Conservation (phyloP, 345 rosid genomes). For the Brassica incana region DNA sequence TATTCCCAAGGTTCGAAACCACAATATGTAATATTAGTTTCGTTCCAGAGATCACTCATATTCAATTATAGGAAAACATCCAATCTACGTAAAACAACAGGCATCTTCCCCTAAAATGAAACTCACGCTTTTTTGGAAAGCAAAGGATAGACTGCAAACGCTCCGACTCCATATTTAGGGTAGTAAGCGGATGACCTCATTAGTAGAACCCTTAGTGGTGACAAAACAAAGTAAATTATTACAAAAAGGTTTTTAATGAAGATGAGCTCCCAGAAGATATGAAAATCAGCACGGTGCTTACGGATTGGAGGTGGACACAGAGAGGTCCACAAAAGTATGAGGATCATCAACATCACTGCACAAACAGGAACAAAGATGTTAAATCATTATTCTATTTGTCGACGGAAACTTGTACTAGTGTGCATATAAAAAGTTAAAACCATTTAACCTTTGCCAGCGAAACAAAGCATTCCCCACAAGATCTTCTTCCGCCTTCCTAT, state of each 20-base stretch:
- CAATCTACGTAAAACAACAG: too few species aligned
- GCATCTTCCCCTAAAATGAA: too few species aligned
- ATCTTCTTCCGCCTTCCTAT: slow-evolving; percentile 55
- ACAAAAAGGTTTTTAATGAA: background rate
- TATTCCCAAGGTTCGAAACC: too few species aligned
- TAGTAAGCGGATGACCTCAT: slow-evolving; percentile 71
- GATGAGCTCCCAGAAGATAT: background rate
- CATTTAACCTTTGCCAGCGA: slow-evolving; percentile 80
- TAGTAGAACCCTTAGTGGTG: slow-evolving; percentile 54
- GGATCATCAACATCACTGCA: slow-evolving; percentile 86
- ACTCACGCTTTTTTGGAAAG: slow-evolving; percentile 55
- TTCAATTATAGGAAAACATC: too few species aligned
- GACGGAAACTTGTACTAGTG: too few species aligned
- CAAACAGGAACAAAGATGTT: too few species aligned
- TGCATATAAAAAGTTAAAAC: background rate
- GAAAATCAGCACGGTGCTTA: slow-evolving; percentile 36
- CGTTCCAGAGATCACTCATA: too few species aligned
- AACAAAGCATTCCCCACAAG: slow-evolving; percentile 68
- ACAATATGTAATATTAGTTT: too few species aligned
- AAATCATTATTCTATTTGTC: too few species aligned
- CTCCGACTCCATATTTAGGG: slow-evolving; percentile 78
- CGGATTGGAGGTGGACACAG: slow-evolving; percentile 77
- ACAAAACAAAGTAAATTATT: slow-evolving; percentile 24
- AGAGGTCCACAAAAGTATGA: slow-evolving; percentile 86
- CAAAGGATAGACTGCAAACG: slow-evolving; percentile 71